Evolutionary conservation across 805 yeast species (phyloP), one percentile per base, ranked within the genome.

Genomic region (Suhomyces prunicola): DNA sequence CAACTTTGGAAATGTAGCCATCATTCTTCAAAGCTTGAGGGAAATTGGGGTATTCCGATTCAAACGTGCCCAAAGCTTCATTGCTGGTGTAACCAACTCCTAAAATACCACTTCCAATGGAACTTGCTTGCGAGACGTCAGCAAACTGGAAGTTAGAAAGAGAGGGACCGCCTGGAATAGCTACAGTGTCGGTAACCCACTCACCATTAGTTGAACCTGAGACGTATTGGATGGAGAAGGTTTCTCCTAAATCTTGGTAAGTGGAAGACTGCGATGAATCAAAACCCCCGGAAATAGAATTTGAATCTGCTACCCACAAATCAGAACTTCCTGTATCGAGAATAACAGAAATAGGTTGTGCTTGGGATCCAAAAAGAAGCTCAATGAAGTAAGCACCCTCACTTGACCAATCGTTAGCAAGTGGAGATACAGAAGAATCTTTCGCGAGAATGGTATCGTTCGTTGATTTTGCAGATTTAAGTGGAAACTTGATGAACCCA

Each of bases 11-110:
- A 29, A 70, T 70, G 26, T 54, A 44, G 3, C 73, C 74, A 12
- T 62, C 70, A 6, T 60, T 51, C 57, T 71, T 58, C 46, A 70
- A 49, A 6, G 55, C 55, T 8, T 55, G 47, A 12, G 71, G 60
- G 31, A 69, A 48, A 46, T 58, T 59, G 5, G 19, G 15, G 17
- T 27, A 45, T 10, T 6, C 8, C 5, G 40, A 6, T 2, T 56
- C 57, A 12, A n/a, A n/a, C n/a, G n/a, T n/a, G n/a, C n/a, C n/a
- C 54, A 13, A 4, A 17, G 27, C 8, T 26, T 26, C 27, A 26
- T 2, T 2, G 1, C 9, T 7, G 27, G 27, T 22, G 39, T 48
- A 22, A 1, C 54, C 51, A n/a, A 55, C 15, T 7, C 58, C 58
- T 24, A 55, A 44, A 7, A 53, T 44, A 7, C 56, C 56, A 22